phyloP scores from a whole-genome alignment of 352 stramenopile genomes.

The Plasmopara halstedii region DNA sequence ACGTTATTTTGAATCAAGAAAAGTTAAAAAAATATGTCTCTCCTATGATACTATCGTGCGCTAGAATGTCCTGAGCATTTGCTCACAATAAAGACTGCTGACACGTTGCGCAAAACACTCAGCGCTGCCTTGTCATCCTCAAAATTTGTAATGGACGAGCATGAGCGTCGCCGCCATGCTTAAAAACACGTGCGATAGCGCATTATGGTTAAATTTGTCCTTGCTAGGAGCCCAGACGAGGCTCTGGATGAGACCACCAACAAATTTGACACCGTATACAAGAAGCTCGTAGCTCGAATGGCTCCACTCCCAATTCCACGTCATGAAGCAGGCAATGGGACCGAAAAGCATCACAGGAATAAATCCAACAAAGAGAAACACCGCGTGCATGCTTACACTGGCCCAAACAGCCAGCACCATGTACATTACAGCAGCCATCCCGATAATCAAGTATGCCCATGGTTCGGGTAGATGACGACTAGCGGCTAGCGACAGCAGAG shows the following conservation, averaged over 20 bases:
- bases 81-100: slow-evolving; percentile 16
- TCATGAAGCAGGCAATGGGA: slow-evolving; percentile 59
- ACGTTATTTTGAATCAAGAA: no score
- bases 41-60: slow-evolving; percentile 18
- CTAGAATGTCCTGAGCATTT: slow-evolving; percentile 2
- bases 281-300: slow-evolving; percentile 76
- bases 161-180: slow-evolving; percentile 77
- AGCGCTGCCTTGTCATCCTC: slow-evolving; percentile 7
- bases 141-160: slow-evolving; percentile 76
- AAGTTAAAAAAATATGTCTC: slow-evolving; percentile 8
- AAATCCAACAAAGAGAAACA: slow-evolving; percentile 80
- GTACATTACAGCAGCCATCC: slow-evolving; percentile 54
- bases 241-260: slow-evolving; percentile 69
- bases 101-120: slow-evolving; percentile 1
- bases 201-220: slow-evolving; percentile 86
- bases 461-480: slow-evolving; percentile 65
- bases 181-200: slow-evolving; percentile 79
- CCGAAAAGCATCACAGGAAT: slow-evolving; percentile 79
- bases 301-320: slow-evolving; percentile 75
- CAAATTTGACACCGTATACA: slow-evolving; percentile 74
- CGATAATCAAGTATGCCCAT: slow-evolving; percentile 75
- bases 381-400: slow-evolving; percentile 73
- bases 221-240: slow-evolving; percentile 76
- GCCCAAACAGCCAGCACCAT: slow-evolving; percentile 67
- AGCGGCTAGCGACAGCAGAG: slow-evolving; percentile 63